phyloP scores from a whole-genome alignment of 192 early-diverging fungal species.

The Chytriomyces sp. region DNA sequence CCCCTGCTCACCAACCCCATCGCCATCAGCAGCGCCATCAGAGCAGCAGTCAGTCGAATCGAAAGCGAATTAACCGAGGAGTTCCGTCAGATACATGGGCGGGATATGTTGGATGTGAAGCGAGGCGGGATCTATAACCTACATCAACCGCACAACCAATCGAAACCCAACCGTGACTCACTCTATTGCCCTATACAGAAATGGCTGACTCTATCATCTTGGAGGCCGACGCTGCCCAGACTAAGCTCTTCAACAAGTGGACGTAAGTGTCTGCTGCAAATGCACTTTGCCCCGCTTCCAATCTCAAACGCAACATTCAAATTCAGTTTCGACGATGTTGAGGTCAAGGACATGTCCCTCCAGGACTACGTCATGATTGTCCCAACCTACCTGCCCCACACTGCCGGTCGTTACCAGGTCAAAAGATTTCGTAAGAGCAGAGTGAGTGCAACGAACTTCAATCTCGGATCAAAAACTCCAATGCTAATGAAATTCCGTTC shows the following conservation, averaged over 20 bases:
- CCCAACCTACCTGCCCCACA: conserved; percentile 96
- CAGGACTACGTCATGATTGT: conserved; percentile 90
- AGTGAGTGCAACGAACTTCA: conserved; percentile 45
- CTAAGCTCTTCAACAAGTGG: conserved; percentile 58
- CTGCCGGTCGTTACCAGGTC: conserved; percentile 95
- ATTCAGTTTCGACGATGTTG: conserved; percentile 53
- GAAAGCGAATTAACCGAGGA: too few relatives aligned
- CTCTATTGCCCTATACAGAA: neutral
- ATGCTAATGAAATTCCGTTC: neutral
- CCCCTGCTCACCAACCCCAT: too few relatives aligned
- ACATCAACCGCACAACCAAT: too few relatives aligned
- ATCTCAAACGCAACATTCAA: conserved; percentile 21
- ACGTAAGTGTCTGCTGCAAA: conserved; percentile 19
- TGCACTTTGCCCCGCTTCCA: neutral
- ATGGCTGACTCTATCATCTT: conserved; percentile 39
- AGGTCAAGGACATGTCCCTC: conserved; percentile 57
- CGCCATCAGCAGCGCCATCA: too few relatives aligned
- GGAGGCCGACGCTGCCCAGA: conserved; percentile 40
- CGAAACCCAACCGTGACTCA: too few relatives aligned
- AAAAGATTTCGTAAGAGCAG: conserved; percentile 98
- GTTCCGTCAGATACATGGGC: too few relatives aligned
- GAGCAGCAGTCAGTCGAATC: too few relatives aligned
- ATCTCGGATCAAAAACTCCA: too few relatives aligned
- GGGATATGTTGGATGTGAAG: too few relatives aligned
- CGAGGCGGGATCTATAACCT: too few relatives aligned